Conservation (phyloP, 768 basidiomycete genomes). For the Tylopilus rubrobrunneus region DNA sequence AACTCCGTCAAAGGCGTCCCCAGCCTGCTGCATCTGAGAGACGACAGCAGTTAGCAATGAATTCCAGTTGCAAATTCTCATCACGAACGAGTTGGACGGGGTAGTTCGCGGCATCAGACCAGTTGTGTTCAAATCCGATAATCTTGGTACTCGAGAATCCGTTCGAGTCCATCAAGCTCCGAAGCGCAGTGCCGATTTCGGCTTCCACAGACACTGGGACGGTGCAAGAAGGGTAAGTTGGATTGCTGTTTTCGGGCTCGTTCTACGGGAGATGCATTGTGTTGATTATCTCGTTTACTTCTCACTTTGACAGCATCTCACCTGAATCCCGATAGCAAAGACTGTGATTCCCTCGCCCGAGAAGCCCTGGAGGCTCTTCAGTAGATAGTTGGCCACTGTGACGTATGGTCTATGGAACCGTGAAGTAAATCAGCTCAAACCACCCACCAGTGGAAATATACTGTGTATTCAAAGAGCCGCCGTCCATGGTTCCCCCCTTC, state of each 20-base stretch:
- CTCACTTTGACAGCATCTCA: slow-evolving; percentile 9
- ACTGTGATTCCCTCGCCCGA: slow-evolving; percentile 52
- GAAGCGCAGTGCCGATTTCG: slow-evolving; percentile 51
- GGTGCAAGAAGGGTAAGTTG: slow-evolving; percentile 63
- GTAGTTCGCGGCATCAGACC: slow-evolving; percentile 62
- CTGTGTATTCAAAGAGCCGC: slow-evolving; percentile 52
- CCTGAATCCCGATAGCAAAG: slow-evolving; percentile 62
- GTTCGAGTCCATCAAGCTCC: slow-evolving; percentile 58
- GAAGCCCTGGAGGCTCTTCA: slow-evolving; percentile 72
- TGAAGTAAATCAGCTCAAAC: background rate
- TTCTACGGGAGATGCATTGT: slow-evolving; percentile 35
- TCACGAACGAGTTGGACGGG: slow-evolving; percentile 50
- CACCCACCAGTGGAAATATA: slow-evolving; percentile 48
- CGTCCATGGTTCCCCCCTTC: slow-evolving; percentile 68
- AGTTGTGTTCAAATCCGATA: slow-evolving; percentile 73
- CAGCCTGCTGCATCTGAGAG: slow-evolving; percentile 51
- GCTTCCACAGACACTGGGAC: slow-evolving; percentile 56
- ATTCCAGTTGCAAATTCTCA: background rate
- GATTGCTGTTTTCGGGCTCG: slow-evolving; percentile 51
- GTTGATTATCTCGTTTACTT: background rate
- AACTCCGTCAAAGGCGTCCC: slow-evolving; percentile 56
- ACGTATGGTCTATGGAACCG: background rate
- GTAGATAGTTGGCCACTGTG: slow-evolving; percentile 66
- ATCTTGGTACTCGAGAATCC: slow-evolving; percentile 58
- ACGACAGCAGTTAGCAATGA: background rate